Evolutionary conservation across 2,329 filamentous ascomycete genomes (phyloP), one percentile per base, ranked within the genome.

Genomic region (Penicillium sp.): DNA sequence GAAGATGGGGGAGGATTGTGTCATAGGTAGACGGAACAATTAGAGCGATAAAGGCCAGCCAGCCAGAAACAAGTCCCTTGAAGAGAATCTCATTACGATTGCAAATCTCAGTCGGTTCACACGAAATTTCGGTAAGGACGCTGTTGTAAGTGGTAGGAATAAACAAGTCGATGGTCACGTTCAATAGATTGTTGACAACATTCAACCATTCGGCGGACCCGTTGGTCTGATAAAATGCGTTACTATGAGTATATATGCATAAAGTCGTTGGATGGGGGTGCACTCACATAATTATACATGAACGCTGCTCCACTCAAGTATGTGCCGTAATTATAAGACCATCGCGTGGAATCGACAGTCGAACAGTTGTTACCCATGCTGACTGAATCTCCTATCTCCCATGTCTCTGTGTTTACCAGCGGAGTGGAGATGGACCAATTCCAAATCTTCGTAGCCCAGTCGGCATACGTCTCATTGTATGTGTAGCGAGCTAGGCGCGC

Each of bases 401-500:
- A 60, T 18, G 52, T 53, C 28, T 33, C 24, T 3, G 57, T 58
- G 11, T 52, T 16, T n/a, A 60, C 45, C 30, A 59, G 43, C 11
- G 45, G 46, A 21, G 24, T 74, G 6, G 65, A 64, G 56, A 71
- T 72, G 3, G 84, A 77, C 83, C 87, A 87, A 50, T 89, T 76
- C 74, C 81, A 90, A 0, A 81, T 79, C 63, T 81, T 81, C 23
- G 78, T 77, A 0, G 87, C 87, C 71, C 82, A 82, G 2, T 83
- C 75, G 1, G 80, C 79, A 62, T 90, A 91, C 0, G 85, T 87
- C 0, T 75, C 65, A 64, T 90, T 88, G 21, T 75, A 75, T 0
- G 87, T 90, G 59, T 75, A 76, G 47, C 86, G 83, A 30, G 86
- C 88, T 11, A 93, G 79, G n/a, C 90, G 86, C 1, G 90, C 89